Percentiles rank a stretch among this genome's conserved stretches.
Conservation (phyloP, 192 early-diverging fungal species). For the Rhizophagus sp. region DNA sequence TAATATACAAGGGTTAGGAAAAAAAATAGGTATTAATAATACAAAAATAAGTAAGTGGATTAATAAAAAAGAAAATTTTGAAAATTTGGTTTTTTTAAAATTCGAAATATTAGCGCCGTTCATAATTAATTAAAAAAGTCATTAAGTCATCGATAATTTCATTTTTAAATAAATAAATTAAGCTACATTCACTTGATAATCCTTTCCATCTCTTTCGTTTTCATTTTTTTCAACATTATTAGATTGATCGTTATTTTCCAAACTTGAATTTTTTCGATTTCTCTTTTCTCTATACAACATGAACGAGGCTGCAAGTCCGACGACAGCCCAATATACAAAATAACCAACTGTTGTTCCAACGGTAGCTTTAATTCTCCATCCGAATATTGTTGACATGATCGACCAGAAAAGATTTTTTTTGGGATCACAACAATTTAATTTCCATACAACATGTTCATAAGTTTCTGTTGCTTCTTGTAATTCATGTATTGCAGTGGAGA, state of each 20-base stretch:
- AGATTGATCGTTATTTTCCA: background rate
- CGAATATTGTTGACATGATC: constrained; percentile 75
- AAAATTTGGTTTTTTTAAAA: background rate
- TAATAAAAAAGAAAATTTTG: background rate
- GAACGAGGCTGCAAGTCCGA: background rate
- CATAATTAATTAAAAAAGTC: background rate
- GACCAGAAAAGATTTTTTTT: constrained; percentile 58
- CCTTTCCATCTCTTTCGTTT: background rate
- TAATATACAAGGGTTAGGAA: background rate
- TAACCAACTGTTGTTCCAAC: constrained; percentile 74
- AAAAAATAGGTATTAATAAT: background rate
- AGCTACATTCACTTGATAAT: background rate
- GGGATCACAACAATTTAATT: constrained; percentile 65
- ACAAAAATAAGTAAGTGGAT: background rate
- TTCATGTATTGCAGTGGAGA: constrained; percentile 66
- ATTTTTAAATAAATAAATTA: background rate
- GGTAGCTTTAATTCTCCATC: constrained; percentile 78
- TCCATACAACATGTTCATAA: constrained; percentile 59
- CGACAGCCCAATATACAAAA: constrained; percentile 71
- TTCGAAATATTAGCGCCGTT: background rate
- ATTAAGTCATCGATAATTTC: background rate
- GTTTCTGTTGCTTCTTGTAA: constrained; percentile 62
- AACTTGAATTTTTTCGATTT: background rate
- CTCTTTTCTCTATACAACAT: background rate
- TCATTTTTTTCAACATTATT: background rate